phyloP scores from a whole-genome alignment of 176 grass and related monocot species.

The Juncus inflexus region DNA sequence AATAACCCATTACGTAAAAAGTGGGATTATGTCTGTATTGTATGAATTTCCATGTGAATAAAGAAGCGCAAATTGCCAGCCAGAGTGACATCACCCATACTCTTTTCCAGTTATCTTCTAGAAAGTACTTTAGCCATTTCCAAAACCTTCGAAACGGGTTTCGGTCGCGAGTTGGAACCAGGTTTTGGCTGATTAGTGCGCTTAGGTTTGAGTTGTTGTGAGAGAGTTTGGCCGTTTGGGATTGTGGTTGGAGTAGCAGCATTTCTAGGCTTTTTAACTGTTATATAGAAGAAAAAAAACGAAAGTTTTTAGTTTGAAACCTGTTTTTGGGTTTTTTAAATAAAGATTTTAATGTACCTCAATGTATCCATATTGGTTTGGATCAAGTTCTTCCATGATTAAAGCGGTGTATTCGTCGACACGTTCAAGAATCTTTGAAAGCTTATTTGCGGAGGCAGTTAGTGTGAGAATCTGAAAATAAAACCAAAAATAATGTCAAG shows the following conservation, averaged over 20 bases:
- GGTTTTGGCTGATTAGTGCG: conserved; percentile 82
- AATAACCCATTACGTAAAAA: conserved; percentile 63
- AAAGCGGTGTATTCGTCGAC: conserved; percentile 89
- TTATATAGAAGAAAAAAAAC: conserved; percentile 2
- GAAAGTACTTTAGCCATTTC: conserved; percentile 45
- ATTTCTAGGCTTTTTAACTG: conserved; percentile 74
- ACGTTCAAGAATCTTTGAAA: conserved; percentile 83
- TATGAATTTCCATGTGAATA: conserved; percentile 65
- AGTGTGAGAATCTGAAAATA: conserved; percentile 64
- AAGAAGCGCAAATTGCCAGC: conserved; percentile 54
- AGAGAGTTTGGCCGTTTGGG: conserved; percentile 20
- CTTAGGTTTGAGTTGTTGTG: conserved; percentile 77
- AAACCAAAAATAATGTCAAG: conserved; percentile 11
- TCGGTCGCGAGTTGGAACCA: conserved; percentile 32
- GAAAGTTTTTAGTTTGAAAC: neutral
- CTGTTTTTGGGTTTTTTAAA: neutral
- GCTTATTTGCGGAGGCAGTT: conserved; percentile 83
- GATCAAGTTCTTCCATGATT: conserved; percentile 96
- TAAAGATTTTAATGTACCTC: conserved; percentile 34
- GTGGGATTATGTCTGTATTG: conserved; percentile 42
- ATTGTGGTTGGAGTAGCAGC: conserved; percentile 53
- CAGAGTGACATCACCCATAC: conserved; percentile 80
- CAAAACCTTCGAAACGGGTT: conserved; percentile 43
- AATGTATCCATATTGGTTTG: conserved; percentile 65
- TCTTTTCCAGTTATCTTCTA: conserved; percentile 97